Evolutionary conservation across 805 yeast genomes (phyloP), one percentile per base, ranked within the genome.

Genomic region (Ogataea paraovalis): DNA sequence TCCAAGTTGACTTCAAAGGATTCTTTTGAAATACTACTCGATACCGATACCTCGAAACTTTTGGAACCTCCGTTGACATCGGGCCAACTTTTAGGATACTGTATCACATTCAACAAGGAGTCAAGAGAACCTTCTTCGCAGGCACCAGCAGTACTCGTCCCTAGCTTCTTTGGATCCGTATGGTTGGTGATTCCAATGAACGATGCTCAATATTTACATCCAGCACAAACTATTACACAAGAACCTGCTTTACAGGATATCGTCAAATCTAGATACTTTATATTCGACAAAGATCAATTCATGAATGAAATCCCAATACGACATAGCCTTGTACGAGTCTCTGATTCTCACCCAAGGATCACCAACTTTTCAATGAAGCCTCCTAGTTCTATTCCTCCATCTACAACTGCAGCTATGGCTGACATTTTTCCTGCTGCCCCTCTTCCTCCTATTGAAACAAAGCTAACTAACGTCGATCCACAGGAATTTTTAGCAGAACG

Each of bases 401-500:
- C n/a, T n/a, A n/a, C n/a, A n/a, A n/a, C n/a, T n/a, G n/a, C n/a
- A n/a, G n/a, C n/a, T n/a, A n/a, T n/a, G n/a, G n/a, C n/a, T n/a
- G n/a, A n/a, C n/a, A n/a, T n/a, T n/a, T n/a, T n/a, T n/a, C n/a
- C n/a, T n/a, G n/a, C n/a, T n/a, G n/a, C n/a, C n/a, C n/a, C n/a
- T n/a, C n/a, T n/a, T n/a, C n/a, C n/a, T n/a, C n/a, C n/a, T n/a
- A n/a, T n/a, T n/a, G n/a, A n/a, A 6, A 33, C 57, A n/a, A 47
- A 38, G 16, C 48, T 57, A 19, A 40, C 49, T 19, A 42, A 43
- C 18, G 45, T 59, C 7, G 67, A 65, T 38, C 68, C 70, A 2
- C 48, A 44, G 4, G 51, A 57, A 39, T 66, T 61, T 39, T 43
- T 66, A 3, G 43, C 51, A 1, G 62, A 62, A 21, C 41, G 62